A percentile compares a stretch with the other conserved stretches of the same genome.
Evolutionary conservation across 208 protist genomes (phyloP).

Genomic region (Acanthamoeba royreba): DNA sequence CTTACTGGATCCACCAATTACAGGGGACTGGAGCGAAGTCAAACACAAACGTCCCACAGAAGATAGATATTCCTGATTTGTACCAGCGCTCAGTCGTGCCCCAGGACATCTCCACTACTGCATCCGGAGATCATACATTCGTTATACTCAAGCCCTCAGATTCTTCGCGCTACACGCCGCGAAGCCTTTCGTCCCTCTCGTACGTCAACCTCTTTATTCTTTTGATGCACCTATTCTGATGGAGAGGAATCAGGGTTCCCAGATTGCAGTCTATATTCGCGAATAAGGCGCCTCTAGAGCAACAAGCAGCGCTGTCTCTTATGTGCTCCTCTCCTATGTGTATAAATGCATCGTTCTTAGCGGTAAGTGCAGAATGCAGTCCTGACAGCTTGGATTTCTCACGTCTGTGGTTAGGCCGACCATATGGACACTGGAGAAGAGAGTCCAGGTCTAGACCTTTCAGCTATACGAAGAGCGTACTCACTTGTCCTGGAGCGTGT

Average conservation of each 20-base stretch:
- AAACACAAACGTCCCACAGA: neutral
- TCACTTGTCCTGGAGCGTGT: neutral
- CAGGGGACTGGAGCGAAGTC: neutral
- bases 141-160: neutral
- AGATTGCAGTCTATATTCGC: too few relatives aligned
- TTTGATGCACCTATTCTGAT: too few relatives aligned
- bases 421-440: constrained; percentile 7
- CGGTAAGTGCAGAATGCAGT: too few relatives aligned
- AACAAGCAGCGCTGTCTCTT: neutral
- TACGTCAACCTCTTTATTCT: neutral
- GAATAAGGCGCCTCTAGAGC: neutral
- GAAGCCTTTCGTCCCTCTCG: neutral
- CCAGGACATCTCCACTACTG: neutral
- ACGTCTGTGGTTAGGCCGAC: too few relatives aligned
- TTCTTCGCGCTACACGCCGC: neutral
- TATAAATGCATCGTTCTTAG: neutral
- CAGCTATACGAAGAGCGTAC: neutral
- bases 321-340: neutral
- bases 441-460: neutral
- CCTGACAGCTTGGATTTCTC: too few relatives aligned
- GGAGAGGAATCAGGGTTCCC: too few relatives aligned
- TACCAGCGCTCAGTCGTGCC: neutral
- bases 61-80: neutral
- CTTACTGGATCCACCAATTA: too few relatives aligned
- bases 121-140: neutral